A percentile compares a stretch with the other conserved stretches of the same genome.
These are phyloP conservation scores for Arthrobotrys conoides DNA, from an alignment of 2,329 filamentous ascomycete genomes.

Conservation along the genomic window DNA sequence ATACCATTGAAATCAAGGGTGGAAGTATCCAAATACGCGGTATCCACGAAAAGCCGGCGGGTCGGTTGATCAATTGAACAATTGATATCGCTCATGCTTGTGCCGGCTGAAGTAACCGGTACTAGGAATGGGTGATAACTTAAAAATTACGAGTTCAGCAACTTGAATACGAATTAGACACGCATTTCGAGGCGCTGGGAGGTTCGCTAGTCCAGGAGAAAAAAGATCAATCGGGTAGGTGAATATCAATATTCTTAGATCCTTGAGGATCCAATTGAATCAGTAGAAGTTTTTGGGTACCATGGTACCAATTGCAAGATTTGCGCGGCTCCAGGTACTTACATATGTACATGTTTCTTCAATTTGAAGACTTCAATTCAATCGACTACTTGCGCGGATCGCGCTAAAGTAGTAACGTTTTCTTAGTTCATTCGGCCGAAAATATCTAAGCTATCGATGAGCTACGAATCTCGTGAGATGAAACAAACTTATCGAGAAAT, in stretches of 20 bases:
- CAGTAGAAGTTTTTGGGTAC: background rate
- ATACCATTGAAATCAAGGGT: background rate
- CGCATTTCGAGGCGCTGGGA: background rate
- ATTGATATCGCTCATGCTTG: too few species aligned
- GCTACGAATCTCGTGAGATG: background rate
- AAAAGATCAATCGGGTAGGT: background rate
- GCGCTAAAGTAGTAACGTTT: background rate
- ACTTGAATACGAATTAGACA: background rate
- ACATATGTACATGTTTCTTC: background rate
- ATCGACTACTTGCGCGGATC: background rate
- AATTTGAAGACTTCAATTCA: background rate
- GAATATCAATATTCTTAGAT: background rate
- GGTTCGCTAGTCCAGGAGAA: background rate
- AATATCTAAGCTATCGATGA: background rate
- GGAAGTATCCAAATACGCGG: too few species aligned
- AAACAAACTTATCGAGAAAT: background rate
- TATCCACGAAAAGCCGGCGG: too few species aligned
- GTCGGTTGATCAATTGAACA: too few species aligned
- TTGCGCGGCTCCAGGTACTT: background rate
- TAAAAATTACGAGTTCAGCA: background rate
- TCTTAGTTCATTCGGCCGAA: background rate
- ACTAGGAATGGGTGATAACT: too few species aligned
- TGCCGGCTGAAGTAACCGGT: too few species aligned
- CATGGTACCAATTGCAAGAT: background rate
- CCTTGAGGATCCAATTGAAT: background rate